Conservation (phyloP, 2,329 filamentous ascomycete genomes). For the Paracamarosporium sp. region DNA sequence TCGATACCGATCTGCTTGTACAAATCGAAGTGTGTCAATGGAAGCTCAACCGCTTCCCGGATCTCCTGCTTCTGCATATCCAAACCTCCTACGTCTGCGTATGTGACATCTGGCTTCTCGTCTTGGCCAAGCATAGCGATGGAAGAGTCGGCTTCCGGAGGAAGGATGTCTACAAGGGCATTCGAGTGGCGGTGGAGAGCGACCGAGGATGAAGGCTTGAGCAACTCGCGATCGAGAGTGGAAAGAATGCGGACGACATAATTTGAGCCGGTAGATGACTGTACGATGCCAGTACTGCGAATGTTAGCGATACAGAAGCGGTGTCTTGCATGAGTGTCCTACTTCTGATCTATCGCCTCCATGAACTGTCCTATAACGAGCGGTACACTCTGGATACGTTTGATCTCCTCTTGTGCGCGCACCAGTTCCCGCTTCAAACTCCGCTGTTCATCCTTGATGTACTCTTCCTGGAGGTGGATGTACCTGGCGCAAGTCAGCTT, state of each 20-base stretch:
- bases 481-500: slow-evolving; percentile 63
- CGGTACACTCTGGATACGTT: slow-evolving; percentile 97
- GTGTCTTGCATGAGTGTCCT: slow-evolving; percentile 41
- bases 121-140: slow-evolving; percentile 97
- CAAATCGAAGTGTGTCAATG: slow-evolving; percentile 95
- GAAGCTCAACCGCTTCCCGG: slow-evolving; percentile 94
- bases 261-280: slow-evolving; percentile 97
- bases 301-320: slow-evolving; percentile 18
- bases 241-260: slow-evolving; percentile 98
- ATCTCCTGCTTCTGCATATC: slow-evolving; percentile 99
- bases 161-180: slow-evolving; percentile 95
- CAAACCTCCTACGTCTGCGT: slow-evolving; percentile 94
- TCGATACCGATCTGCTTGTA: slow-evolving; percentile 99
- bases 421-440: slow-evolving; percentile 97
- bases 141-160: slow-evolving; percentile 97
- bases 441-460: slow-evolving; percentile 99
- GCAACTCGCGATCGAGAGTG: slow-evolving; percentile 95
- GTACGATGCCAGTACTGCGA: slow-evolving; percentile 90
- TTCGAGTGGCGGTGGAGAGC: slow-evolving; percentile 98
- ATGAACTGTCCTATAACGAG: slow-evolving; percentile 99
- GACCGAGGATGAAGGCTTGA: slow-evolving; percentile 97
- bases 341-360: slow-evolving; percentile 99
- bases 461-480: slow-evolving; percentile 98
- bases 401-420: slow-evolving; percentile 98
- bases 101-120: slow-evolving; percentile 98